phyloP scores from a whole-genome alignment of 2,329 filamentous ascomycete species.

The Colletotrichum orchidophilum region DNA sequence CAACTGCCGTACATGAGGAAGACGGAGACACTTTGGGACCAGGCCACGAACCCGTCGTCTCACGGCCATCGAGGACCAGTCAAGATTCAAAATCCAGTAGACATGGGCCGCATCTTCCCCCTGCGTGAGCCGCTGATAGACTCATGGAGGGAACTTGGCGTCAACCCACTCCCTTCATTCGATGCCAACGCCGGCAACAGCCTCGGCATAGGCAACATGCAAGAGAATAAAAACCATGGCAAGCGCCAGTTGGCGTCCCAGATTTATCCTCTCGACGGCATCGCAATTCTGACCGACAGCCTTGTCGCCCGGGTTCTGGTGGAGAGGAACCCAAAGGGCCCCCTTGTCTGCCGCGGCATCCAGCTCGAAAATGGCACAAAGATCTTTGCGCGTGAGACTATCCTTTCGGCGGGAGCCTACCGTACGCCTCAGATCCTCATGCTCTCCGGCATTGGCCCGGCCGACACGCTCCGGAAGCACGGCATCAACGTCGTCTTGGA shows the following conservation, averaged over 20 bases:
- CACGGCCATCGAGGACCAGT: conserved; percentile 51
- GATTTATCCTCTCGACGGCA: conserved; percentile 38
- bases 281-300: conserved; percentile 38
- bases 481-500: conserved; percentile 53
- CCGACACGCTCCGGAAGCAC: conserved; percentile 49
- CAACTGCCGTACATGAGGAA: conserved; percentile 57
- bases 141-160: conserved; percentile 53
- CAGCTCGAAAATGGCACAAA: conserved; percentile 42
- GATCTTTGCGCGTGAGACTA: conserved; percentile 43
- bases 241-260: conserved; percentile 38
- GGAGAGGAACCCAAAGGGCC: not conserved
- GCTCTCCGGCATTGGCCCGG: conserved; percentile 62
- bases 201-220: conserved; percentile 45
- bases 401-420: conserved; percentile 58
- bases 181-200: conserved; percentile 42
- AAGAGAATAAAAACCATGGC: conserved; percentile 39
- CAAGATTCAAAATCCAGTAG: conserved; percentile 41
- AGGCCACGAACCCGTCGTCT: conserved; percentile 43
- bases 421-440: conserved; percentile 61
- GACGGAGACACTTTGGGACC: conserved; percentile 43
- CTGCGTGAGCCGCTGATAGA: conserved; percentile 46
- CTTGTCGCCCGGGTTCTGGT: conserved; percentile 36
- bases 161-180: conserved; percentile 38
- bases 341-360: conserved; percentile 36
- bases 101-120: conserved; percentile 47